Evolutionary conservation across 129 eudicot genomes (phyloP).

Genomic region (Heracleum sosnowskyi): DNA sequence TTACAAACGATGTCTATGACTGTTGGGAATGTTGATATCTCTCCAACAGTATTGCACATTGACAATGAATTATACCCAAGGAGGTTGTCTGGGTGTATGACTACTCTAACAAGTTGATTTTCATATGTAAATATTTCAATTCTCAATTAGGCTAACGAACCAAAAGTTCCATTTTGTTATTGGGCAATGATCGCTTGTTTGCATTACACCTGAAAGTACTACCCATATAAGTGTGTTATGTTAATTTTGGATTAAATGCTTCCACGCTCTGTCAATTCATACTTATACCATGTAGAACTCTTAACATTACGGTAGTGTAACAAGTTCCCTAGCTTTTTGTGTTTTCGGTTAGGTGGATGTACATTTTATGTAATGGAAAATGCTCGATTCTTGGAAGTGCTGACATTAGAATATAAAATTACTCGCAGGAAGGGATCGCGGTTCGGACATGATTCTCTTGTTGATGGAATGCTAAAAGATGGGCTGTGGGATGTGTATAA

Average conservation of each 20-base stretch:
- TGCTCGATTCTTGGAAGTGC: neutral
- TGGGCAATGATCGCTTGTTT: neutral
- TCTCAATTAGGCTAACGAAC: neutral
- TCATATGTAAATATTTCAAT: neutral
- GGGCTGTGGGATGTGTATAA: conserved; percentile 94
- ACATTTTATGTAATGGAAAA: neutral
- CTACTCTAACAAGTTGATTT: neutral
- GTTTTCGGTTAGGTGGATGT: neutral
- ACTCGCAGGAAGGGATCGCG: conserved; percentile 84
- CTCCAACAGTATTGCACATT: neutral
- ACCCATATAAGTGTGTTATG: neutral
- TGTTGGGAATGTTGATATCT: neutral
- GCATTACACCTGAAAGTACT: neutral
- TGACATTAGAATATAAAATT: conserved; percentile 10
- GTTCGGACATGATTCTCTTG: conserved; percentile 86
- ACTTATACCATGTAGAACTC: neutral
- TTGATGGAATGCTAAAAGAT: conserved; percentile 91
- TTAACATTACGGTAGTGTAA: neutral
- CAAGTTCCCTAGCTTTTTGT: neutral
- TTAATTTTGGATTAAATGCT: neutral
- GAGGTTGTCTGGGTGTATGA: neutral
- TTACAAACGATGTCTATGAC: neutral
- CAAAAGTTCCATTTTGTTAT: neutral
- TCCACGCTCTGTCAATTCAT: neutral
- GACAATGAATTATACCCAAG: neutral